Conservation (phyloP, 768 basidiomycete species). For the Tulasnella sp. region DNA sequence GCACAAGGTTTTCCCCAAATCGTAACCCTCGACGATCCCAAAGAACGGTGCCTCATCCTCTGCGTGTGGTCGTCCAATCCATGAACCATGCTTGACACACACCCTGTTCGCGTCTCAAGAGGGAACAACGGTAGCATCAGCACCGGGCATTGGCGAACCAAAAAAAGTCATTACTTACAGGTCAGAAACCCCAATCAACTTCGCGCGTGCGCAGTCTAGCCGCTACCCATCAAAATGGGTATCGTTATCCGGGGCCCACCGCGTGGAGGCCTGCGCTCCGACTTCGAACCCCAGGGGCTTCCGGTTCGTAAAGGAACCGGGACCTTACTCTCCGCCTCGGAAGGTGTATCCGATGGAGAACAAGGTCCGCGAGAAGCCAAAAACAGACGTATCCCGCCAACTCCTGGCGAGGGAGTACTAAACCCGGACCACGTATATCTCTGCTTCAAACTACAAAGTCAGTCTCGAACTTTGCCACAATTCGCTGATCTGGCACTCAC, state of each 20-base stretch:
- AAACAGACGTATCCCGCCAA: not conserved
- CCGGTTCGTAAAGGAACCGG: not conserved
- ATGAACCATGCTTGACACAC: too few relatives aligned
- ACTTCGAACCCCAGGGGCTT: not conserved
- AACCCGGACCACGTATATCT: not conserved
- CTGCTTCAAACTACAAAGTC: not conserved
- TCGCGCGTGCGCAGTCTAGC: not conserved
- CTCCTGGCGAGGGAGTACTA: not conserved
- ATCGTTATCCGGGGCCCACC: not conserved
- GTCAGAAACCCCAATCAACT: not conserved
- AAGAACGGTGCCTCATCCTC: too few relatives aligned
- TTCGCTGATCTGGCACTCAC: not conserved
- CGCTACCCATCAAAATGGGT: not conserved
- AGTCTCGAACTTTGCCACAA: not conserved
- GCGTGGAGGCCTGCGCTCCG: slow-evolving; percentile 1
- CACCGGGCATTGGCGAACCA: too few relatives aligned
- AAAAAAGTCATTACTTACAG: too few relatives aligned
- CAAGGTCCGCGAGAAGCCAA: not conserved
- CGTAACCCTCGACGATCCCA: too few relatives aligned
- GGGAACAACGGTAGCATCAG: too few relatives aligned
- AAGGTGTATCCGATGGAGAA: not conserved
- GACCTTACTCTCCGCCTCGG: not conserved
- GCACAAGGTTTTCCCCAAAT: too few relatives aligned
- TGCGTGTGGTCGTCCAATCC: too few relatives aligned
- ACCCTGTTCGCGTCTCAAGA: too few relatives aligned